Conservation (phyloP, 352 stramenopile species). For the Phytophthora agathidicida region DNA sequence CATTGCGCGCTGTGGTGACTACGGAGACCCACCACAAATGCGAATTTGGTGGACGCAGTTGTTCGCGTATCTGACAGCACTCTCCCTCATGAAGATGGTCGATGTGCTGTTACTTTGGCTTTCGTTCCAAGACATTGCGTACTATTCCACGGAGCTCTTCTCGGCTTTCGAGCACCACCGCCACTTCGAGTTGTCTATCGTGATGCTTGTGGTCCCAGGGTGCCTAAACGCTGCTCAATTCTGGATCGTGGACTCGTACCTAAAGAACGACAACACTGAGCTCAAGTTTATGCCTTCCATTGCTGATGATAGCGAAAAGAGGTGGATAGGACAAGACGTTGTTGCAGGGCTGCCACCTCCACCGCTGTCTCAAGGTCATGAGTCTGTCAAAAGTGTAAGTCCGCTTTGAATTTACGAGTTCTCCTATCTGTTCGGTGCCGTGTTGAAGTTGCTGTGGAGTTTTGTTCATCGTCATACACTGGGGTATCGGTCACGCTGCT, state of each 20-base stretch:
- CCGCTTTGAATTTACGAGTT: conserved; percentile 31
- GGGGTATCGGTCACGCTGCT: conserved; percentile 51
- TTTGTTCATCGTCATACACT: conserved; percentile 6
- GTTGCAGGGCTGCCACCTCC: conserved; percentile 9
- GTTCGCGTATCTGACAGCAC: conserved; percentile 42
- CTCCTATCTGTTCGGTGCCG: conserved; percentile 4
- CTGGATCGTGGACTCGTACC: conserved; percentile 74
- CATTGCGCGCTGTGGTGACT: conserved; percentile 66
- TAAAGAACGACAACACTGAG: conserved; percentile 53
- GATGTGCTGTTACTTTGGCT: conserved; percentile 45
- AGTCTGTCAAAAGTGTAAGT: conserved; percentile 29
- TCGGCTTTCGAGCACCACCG: conserved; percentile 58
- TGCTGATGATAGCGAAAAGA: conserved; percentile 44
- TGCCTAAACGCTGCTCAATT: conserved; percentile 77
- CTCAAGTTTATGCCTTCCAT: conserved; percentile 23
- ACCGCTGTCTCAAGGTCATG: conserved; percentile 15
- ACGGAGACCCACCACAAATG: conserved; percentile 67
- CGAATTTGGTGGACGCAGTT: conserved; percentile 66
- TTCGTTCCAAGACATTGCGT: conserved; percentile 53
- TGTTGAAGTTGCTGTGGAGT: not conserved
- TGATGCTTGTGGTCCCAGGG: conserved; percentile 80
- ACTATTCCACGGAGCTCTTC: conserved; percentile 55
- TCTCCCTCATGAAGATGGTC: conserved; percentile 64
- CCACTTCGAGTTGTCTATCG: conserved; percentile 73
- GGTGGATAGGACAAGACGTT: conserved; percentile 28